phyloP scores from a whole-genome alignment of 1,139 yeast genomes.

The Hemisphaericaspora xylofermentans region DNA sequence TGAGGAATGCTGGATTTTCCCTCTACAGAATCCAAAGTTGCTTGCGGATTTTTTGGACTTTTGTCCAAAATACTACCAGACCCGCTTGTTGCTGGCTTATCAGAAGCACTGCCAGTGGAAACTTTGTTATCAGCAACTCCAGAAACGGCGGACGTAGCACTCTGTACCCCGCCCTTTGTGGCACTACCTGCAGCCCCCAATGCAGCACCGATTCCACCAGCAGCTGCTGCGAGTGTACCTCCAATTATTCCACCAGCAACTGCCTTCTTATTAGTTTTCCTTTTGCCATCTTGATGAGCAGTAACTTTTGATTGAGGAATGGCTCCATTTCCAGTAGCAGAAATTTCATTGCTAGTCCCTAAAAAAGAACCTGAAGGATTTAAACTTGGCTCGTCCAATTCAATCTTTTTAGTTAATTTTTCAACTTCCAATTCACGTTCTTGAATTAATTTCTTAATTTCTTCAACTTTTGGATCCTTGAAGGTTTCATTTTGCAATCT shows the following conservation, averaged over 20 bases:
- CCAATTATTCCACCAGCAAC: conserved; percentile 10
- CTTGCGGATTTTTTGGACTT: too few species aligned
- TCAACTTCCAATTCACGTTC: conserved; percentile 38
- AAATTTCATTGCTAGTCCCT: conserved; percentile 11
- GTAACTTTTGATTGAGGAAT: conserved; percentile 7
- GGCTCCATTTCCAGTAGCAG: conserved; percentile 9
- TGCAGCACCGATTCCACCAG: conserved; percentile 8
- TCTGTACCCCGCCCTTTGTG: too few species aligned
- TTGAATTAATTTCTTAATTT: conserved; percentile 35
- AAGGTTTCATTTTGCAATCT: conserved; percentile 30
- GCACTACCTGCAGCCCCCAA: background rate
- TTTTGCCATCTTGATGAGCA: conserved; percentile 4
- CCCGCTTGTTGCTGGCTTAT: conserved; percentile 4
- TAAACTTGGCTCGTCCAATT: conserved; percentile 24
- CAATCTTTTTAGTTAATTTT: conserved; percentile 34
- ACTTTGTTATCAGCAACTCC: conserved; percentile 11
- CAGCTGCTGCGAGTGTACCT: conserved; percentile 5
- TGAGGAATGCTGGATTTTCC: background rate
- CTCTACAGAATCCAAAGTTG: too few species aligned
- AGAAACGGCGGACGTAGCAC: too few species aligned
- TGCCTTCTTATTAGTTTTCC: conserved; percentile 12
- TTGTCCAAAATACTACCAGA: background rate
- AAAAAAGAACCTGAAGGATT: conserved; percentile 7
- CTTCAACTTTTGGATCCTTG: conserved; percentile 26
- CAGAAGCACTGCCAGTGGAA: conserved; percentile 8